Evolutionary conservation across 768 basidiomycete genomes (phyloP), one percentile per base, ranked within the genome.

Genomic region (Trametes cingulata): DNA sequence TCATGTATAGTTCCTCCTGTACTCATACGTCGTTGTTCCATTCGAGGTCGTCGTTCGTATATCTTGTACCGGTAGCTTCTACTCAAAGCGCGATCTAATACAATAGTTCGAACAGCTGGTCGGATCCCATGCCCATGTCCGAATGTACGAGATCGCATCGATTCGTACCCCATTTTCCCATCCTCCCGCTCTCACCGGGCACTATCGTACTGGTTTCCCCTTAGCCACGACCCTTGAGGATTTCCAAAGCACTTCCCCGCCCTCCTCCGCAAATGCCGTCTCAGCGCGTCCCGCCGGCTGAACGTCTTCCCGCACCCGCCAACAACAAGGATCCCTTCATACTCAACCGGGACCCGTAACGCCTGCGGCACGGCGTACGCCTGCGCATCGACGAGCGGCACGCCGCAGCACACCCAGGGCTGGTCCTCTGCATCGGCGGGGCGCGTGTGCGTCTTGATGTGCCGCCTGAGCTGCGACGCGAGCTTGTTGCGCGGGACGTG

Each of bases 371-470:
- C 14, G 6, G 6, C 39, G 39, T 40, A 40, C 39, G 6, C 5
- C 39, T 14, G 14, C 14, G 39, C 60, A 9, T 50, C 43, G 15
- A 3, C 60, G 14, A 56, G n/a, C 2, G 46, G 39, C 17, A 61
- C 54, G 2, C 62, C 62, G 41, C 62, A 63, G 46, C 62, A 63
- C 13, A 58, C 52, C 62, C 62, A 63, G 10, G 37, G 29, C 24
- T n/a, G 53, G 24, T 53, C 46, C 40, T 47, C 52, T 2, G 27
- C 29, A 6, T 19, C 20, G 14, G 22, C 36, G 4, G 29, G 27
- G 48, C 48, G 48, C 7, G 47, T 40, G 62, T 63, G 62, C 51
- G 62, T 53, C 41, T 52, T 41, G 51, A 63, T 35, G 46, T 63
- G 62, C 22, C 62, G 62, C 51, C 24, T 25, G 39, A 63, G 24